These are phyloP conservation scores for Alternaria infectoria DNA, from an alignment of 2,329 filamentous ascomycete genomes.

Conservation along the genomic window DNA sequence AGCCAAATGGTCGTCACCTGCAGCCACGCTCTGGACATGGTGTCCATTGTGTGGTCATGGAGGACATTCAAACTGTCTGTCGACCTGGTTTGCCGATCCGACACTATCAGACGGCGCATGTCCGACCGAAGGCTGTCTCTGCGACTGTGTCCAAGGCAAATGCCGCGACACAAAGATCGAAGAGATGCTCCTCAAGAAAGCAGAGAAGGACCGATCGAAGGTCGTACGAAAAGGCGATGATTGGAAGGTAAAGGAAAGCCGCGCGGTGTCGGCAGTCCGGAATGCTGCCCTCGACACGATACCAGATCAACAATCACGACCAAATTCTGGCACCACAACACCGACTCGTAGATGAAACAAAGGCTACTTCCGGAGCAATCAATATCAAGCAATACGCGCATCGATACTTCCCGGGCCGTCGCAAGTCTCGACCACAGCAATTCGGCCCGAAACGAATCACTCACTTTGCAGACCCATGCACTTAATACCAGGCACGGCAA, in stretches of 20 bases:
- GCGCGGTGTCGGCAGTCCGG: slow-evolving; percentile 50
- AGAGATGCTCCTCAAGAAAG: slow-evolving; percentile 37
- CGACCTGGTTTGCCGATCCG: slow-evolving; percentile 60
- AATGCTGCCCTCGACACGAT: slow-evolving; percentile 35
- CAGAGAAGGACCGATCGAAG: slow-evolving; percentile 43
- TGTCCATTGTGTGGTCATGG: slow-evolving; percentile 68
- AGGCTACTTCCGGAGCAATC: not conserved
- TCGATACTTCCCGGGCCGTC: not conserved
- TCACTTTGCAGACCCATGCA: not conserved
- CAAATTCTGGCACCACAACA: slow-evolving; percentile 17
- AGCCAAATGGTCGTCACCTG: slow-evolving; percentile 28
- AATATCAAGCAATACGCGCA: not conserved
- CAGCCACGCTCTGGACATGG: slow-evolving; percentile 58
- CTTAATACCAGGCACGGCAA: not conserved
- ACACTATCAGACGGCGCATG: slow-evolving; percentile 60
- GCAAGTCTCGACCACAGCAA: not conserved
- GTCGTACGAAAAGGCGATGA: slow-evolving; percentile 50
- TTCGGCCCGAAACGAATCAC: not conserved
- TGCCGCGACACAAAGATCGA: slow-evolving; percentile 42
- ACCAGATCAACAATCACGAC: slow-evolving; percentile 14
- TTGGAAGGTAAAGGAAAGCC: slow-evolving; percentile 52
- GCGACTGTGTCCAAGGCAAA: slow-evolving; percentile 63
- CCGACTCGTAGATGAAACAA: slow-evolving; percentile 1
- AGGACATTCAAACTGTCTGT: slow-evolving; percentile 64
- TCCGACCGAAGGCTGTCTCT: slow-evolving; percentile 64